Evolutionary conservation across 305 asterid genomes (phyloP).

Genomic region (Lippia alba): DNA sequence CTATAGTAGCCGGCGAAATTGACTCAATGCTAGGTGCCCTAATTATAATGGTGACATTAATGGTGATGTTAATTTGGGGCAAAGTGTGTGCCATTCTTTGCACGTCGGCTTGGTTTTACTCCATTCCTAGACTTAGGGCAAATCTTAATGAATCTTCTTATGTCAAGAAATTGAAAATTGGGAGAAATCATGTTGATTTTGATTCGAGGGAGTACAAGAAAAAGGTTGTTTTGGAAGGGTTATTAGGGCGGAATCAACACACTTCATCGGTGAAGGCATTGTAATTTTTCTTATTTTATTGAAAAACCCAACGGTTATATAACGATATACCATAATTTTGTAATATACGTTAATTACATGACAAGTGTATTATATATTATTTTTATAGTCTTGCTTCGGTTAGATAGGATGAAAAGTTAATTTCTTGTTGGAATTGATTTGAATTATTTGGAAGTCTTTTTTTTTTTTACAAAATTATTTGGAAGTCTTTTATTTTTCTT

Average conservation of each 20-base stretch:
- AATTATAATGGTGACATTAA: slow-evolving; percentile 40
- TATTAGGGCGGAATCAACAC: slow-evolving; percentile 45
- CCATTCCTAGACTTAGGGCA: slow-evolving; percentile 33
- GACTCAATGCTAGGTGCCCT: slow-evolving; percentile 50
- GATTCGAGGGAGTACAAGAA: slow-evolving; percentile 45
- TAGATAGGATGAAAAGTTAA: too few relatives aligned
- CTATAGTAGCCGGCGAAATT: slow-evolving; percentile 7
- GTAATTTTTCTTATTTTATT: neutral
- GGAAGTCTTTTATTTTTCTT: too few relatives aligned
- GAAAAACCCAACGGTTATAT: too few relatives aligned
- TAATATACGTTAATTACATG: too few relatives aligned
- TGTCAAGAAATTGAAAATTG: neutral
- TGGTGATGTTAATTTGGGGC: slow-evolving; percentile 60
- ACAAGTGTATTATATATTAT: too few relatives aligned
- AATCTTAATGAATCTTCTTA: slow-evolving; percentile 5
- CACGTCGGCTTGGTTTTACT: slow-evolving; percentile 54
- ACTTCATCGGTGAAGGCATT: neutral
- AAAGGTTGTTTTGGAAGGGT: slow-evolving; percentile 59
- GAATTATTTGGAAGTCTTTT: too few relatives aligned
- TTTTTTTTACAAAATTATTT: too few relatives aligned
- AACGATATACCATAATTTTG: too few relatives aligned
- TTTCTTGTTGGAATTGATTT: too few relatives aligned
- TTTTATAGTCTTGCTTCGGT: too few relatives aligned
- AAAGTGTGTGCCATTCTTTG: slow-evolving; percentile 60
- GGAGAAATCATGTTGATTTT: slow-evolving; percentile 8